Evolutionary conservation across 2,329 filamentous ascomycete genomes (phyloP).

Genomic region (Cercospora canescens): DNA sequence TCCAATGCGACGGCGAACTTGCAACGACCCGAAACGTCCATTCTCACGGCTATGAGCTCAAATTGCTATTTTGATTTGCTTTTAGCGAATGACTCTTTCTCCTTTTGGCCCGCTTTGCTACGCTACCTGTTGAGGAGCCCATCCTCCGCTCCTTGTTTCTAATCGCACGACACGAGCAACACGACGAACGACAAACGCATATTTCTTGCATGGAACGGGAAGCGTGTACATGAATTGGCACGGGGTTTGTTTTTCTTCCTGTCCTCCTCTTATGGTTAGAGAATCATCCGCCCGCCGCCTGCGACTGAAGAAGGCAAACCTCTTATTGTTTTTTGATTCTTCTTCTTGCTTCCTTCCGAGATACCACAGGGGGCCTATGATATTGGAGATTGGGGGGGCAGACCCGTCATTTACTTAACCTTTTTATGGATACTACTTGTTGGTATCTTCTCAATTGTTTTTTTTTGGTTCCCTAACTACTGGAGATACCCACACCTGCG

Average conservation of each 20-base stretch:
- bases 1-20: constrained; percentile 52
- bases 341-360: constrained; percentile 14
- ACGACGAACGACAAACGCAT: constrained; percentile 21
- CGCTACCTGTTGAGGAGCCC: constrained; percentile 1
- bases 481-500: constrained; percentile 5
- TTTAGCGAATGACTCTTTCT: neutral
- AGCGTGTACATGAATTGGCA: constrained; percentile 23
- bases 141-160: constrained; percentile 18
- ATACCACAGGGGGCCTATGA: constrained; percentile 29
- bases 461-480: neutral
- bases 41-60: constrained; percentile 51
- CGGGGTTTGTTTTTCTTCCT: neutral
- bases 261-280: constrained; percentile 11
- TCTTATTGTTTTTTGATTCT: neutral
- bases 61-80: constrained; percentile 46
- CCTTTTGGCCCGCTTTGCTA: no score
- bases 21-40: constrained; percentile 44
- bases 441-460: no score
- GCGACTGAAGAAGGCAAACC: constrained; percentile 4
- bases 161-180: constrained; percentile 21
- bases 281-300: constrained; percentile 7
- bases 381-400: constrained; percentile 28
- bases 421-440: no score
- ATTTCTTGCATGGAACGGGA: constrained; percentile 10
- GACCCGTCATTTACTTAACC: neutral